Base-by-base conservation (phyloP, 768 basidiomycete genomes). In the Chalciporus sphaerocephalus region DNA sequence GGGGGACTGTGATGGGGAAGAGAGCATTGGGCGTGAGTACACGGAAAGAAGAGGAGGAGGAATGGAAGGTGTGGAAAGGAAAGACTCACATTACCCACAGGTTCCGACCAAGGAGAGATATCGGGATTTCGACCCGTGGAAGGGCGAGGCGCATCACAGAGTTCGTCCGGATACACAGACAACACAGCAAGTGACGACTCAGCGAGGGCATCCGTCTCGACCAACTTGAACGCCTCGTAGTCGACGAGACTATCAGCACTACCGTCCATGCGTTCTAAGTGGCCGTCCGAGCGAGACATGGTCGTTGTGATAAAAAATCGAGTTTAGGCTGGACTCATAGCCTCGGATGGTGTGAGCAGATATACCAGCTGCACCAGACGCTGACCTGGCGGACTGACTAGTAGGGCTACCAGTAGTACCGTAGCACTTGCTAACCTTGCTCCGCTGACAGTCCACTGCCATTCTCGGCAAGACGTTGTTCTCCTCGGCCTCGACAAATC, bases 31-130 rank as follows among this genome's bases (percentile, higher is more conserved):
- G 30, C 48, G 47, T 60, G 52, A 50, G 42, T 42, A 45, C 10
- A 13, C 23, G 40, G 44, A 8, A 41, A 9, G 24, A 18, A 32
- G 21, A 12, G 18, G 42, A 22, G 37, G 9, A 23, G 33, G 42
- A 1, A 35, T 1, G 15, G 16, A 34, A 27, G 27, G 35, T 33
- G 25, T 18, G n/a, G 16, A 40, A 18, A 28, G 38, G 38, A 28
- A 16, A 10, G 21, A 34, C 32, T 33, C 23, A 34, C 8, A 27
- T 32, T 7, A 51, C 49, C 20, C 44, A 50, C 59, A 38, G 46
- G 49, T 11, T 61, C 53, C 16, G 25, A 1, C 59, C 60, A 61
- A 6, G 59, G 59, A 0, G 47, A 4, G 46, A 62, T 61, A 10
- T 44, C 54, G 13, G 47, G 54, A 13, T 60, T 18, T 6, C 20